phyloP scores from a whole-genome alignment of 169 alveolate species.

The Eimeria praecox region DNA sequence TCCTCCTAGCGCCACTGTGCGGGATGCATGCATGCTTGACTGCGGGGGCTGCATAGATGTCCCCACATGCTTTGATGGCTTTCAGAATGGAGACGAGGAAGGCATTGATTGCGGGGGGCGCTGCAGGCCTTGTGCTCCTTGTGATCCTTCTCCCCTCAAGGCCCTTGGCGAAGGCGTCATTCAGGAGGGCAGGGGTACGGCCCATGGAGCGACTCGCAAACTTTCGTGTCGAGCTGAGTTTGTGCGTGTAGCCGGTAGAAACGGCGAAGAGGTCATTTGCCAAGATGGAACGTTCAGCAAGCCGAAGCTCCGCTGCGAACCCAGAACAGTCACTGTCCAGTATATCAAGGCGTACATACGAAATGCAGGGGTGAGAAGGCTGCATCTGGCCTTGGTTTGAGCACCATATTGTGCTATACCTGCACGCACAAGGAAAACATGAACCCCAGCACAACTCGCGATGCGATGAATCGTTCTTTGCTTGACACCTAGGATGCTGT shows the following conservation, averaged over 20 bases:
- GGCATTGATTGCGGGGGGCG: constrained; percentile 89
- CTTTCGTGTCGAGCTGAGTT: constrained; percentile 72
- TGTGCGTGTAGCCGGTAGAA: constrained; percentile 68
- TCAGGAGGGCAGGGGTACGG: constrained; percentile 76
- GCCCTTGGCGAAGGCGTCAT: constrained; percentile 74
- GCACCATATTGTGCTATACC: neutral
- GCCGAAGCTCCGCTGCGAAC: constrained; percentile 76
- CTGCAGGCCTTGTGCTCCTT: constrained; percentile 86
- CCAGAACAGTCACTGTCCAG: constrained; percentile 60
- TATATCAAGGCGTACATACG: constrained; percentile 60
- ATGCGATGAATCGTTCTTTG: neutral
- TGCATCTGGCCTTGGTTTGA: neutral
- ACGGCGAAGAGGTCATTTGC: constrained; percentile 79
- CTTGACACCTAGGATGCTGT: neutral
- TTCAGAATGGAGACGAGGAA: constrained; percentile 87
- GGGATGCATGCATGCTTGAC: constrained; percentile 81
- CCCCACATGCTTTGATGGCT: constrained; percentile 87
- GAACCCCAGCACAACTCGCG: neutral
- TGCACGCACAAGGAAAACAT: neutral
- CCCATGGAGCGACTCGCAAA: constrained; percentile 75
- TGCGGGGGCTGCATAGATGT: constrained; percentile 82
- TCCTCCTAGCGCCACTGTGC: constrained; percentile 74
- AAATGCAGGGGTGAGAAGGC: constrained; percentile 69
- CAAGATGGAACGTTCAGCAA: constrained; percentile 78
- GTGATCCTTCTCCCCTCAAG: constrained; percentile 79